Base-by-base conservation (phyloP, 768 basidiomycete genomes). In the Auriscalpium orientale region DNA sequence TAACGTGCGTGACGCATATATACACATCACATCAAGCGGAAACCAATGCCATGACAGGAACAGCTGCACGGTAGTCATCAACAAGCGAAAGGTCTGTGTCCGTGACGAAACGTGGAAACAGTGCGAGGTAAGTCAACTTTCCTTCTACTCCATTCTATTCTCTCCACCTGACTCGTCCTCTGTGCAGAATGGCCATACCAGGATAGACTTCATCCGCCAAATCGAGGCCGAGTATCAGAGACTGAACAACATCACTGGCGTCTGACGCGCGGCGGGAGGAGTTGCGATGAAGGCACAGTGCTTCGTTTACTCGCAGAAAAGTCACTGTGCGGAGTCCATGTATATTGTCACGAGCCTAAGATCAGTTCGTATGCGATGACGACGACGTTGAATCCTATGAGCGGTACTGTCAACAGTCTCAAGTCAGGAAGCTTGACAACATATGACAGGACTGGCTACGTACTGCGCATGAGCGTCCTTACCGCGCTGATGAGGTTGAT, bases 391-490 rank as follows among this genome's bases (percentile, higher is more conserved):
- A 90, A 66, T 37, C 78, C 84, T 67, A 98, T 98, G 46, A 98
- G 76, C 38, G 95, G 95, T 79, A 98, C 95, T 98, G 65, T n/a
- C 54, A n/a, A 53, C 10, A 28, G 28, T 28, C 28, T 28, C 28
- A 28, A 28, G 49, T 55, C 37, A 45, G 46, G 49, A 20, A 22
- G 52, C 56, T 53, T 49, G 34, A 51, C 55, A 53, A 49, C 15
- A 49, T 53, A 16, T 16, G 12, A 52, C 54, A 46, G 46, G 18
- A 21, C 28, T 15, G 51, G 46, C 37, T 52, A 84, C 95, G 76
- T 69, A 99, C 95, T 93, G 71, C 95, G 84, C 91, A 98, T 91
- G 64, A 99, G 78, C 47, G 95, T 98, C 72, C 95, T 79, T 58
- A 98, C 93, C 38, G 95, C 95, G 64, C 89, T 83, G 60, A 98